Conservation (phyloP, 768 basidiomycete genomes). For the Tricholoma flavovirens region DNA sequence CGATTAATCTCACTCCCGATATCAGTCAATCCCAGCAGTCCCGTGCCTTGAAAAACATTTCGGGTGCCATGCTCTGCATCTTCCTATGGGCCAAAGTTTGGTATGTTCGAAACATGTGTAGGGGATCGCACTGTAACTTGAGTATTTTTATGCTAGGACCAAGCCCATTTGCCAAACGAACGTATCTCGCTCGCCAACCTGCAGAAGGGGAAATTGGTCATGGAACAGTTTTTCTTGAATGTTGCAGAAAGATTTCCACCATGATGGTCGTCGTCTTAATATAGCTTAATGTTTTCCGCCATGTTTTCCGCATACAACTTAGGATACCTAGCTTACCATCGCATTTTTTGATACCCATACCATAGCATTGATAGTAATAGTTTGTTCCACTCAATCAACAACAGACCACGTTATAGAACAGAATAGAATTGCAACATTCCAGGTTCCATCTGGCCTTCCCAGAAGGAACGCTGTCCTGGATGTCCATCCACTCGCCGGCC, state of each 20-base stretch:
- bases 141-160: constrained; percentile 48
- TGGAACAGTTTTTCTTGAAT: constrained; percentile 66
- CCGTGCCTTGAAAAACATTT: constrained; percentile 94
- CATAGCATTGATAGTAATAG: background rate
- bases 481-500: no score
- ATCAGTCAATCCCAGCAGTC: constrained; percentile 87
- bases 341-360: background rate
- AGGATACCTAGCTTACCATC: no score
- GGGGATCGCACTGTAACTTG: constrained; percentile 3
- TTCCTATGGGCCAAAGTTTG: constrained; percentile 90
- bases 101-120: constrained; percentile 36
- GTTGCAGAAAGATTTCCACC: constrained; percentile 31
- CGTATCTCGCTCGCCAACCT: constrained; percentile 83
- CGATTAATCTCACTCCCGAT: constrained; percentile 3
- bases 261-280: background rate
- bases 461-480: no score
- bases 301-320: no score
- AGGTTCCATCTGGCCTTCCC: no score
- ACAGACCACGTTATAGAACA: no score
- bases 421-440: no score
- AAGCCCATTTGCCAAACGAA: constrained; percentile 92
- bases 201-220: constrained; percentile 65
- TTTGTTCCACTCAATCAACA: no score
- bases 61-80: constrained; percentile 80
- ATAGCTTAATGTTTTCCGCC: no score